Evolutionary conservation across 306 rosid genomes (phyloP).

Genomic region (Pachyrhizus erosus): DNA sequence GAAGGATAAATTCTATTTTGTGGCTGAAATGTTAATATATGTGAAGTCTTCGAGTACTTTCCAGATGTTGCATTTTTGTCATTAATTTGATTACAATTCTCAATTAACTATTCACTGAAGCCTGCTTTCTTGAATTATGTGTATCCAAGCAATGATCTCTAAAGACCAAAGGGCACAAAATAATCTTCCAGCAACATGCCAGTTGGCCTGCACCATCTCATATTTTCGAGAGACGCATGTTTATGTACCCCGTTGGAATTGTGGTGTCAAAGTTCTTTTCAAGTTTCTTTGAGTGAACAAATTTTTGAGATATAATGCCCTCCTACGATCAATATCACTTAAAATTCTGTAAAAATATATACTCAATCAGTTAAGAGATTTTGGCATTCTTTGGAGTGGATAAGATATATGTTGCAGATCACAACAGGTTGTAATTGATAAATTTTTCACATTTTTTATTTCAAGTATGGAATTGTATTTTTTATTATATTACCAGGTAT

Average conservation of each 20-base stretch:
- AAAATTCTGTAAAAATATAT: constrained; percentile 31
- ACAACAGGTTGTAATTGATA: constrained; percentile 31
- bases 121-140: constrained; percentile 4
- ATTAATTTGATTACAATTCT: constrained; percentile 26
- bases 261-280: constrained; percentile 19
- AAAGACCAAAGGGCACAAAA: constrained; percentile 22
- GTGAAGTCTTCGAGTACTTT: neutral
- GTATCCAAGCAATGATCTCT: constrained; percentile 27
- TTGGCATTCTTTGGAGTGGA: constrained; percentile 46
- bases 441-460: constrained; percentile 16
- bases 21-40: neutral
- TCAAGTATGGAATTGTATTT: constrained; percentile 28
- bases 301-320: constrained; percentile 6
- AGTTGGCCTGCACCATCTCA: constrained; percentile 6
- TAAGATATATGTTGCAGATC: constrained; percentile 30
- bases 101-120: constrained; percentile 27
- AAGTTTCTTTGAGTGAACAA: constrained; percentile 22
- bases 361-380: constrained; percentile 36
- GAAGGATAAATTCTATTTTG: neutral
- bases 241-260: constrained; percentile 19
- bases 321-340: neutral
- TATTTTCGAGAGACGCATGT: neutral
- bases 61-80: constrained; percentile 5
- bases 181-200: constrained; percentile 6
- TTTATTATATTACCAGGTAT: neutral